A percentile compares a stretch with the other conserved stretches of the same genome.
These are phyloP conservation scores for Phytophthora europaea DNA, from an alignment of 352 stramenopile species.

Conservation along the genomic window DNA sequence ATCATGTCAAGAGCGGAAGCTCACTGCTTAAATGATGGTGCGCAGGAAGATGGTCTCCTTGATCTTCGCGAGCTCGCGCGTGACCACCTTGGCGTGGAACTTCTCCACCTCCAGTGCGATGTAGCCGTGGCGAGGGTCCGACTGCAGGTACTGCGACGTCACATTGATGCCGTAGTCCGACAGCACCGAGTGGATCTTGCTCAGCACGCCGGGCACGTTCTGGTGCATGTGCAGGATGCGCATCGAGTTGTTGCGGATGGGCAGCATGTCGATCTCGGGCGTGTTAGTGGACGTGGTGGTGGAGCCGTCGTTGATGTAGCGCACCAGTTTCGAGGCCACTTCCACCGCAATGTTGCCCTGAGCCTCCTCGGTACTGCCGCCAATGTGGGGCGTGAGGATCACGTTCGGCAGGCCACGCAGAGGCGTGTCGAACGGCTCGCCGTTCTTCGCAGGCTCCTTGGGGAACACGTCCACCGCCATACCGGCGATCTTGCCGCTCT, in stretches of 20 bases:
- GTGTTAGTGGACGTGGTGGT: constrained; percentile 86
- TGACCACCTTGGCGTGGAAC: constrained; percentile 86
- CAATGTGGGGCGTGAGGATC: constrained; percentile 96
- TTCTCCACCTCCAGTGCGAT: constrained; percentile 86
- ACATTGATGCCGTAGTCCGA: constrained; percentile 89
- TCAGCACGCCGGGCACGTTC: constrained; percentile 86
- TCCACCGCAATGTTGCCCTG: constrained; percentile 93
- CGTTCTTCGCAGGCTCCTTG: constrained; percentile 89
- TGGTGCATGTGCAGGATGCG: constrained; percentile 90
- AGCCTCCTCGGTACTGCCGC: constrained; percentile 96
- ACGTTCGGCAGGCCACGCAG: constrained; percentile 94
- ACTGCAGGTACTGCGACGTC: constrained; percentile 89
- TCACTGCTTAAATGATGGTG: constrained; percentile 66
- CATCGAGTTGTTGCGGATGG: constrained; percentile 81
- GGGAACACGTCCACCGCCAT: constrained; percentile 93
- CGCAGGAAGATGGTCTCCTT: constrained; percentile 90
- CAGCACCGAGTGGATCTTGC: constrained; percentile 88
- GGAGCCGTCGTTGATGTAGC: constrained; percentile 86
- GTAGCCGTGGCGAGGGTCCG: constrained; percentile 83
- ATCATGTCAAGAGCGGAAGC: constrained; percentile 26
- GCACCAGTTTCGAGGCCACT: constrained; percentile 83
- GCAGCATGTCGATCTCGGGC: constrained; percentile 83
- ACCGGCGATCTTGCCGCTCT: constrained; percentile 84
- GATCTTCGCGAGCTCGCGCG: constrained; percentile 84
- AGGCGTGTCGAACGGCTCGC: constrained; percentile 83